Evolutionary conservation across 2,329 filamentous ascomycete genomes (phyloP).

Genomic region (Pestalotiopsis fici): DNA sequence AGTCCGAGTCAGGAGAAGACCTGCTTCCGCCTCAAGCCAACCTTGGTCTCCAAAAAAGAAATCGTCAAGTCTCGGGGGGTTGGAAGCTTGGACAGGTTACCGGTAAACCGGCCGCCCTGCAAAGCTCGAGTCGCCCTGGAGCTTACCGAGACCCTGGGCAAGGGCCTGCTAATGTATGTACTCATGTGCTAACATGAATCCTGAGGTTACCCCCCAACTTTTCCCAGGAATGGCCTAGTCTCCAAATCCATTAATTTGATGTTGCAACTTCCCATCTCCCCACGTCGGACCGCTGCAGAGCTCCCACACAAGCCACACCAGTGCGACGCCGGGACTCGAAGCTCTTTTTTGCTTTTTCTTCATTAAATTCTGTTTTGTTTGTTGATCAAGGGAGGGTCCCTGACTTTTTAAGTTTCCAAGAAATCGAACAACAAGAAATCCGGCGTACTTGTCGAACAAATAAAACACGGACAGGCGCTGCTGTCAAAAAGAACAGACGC

Average conservation of each 20-base stretch:
- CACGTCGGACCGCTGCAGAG: constrained; percentile 5
- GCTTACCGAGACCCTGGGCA: not conserved
- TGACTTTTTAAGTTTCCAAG: not conserved
- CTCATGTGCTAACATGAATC: not conserved
- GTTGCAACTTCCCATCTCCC: constrained; percentile 7
- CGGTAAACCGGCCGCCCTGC: not conserved
- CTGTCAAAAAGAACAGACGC: not conserved
- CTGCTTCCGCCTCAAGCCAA: not conserved
- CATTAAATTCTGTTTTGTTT: not conserved
- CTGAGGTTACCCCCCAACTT: not conserved
- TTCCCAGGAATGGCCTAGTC: constrained; percentile 3
- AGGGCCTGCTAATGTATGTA: not conserved
- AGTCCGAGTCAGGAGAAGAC: not conserved
- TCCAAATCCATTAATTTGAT: constrained; percentile 2
- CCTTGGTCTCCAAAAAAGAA: not conserved
- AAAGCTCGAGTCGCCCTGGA: not conserved
- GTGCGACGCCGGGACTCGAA: not conserved
- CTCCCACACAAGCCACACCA: not conserved
- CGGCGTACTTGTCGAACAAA: not conserved
- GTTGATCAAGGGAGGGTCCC: not conserved
- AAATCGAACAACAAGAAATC: not conserved
- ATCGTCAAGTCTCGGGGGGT: no score
- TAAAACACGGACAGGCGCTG: not conserved
- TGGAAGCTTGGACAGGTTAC: not conserved
- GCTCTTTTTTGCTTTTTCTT: not conserved